These are phyloP conservation scores for Dothideomycetes sp. DNA, from an alignment of 2,329 filamentous ascomycete species.

Conservation along the genomic window DNA sequence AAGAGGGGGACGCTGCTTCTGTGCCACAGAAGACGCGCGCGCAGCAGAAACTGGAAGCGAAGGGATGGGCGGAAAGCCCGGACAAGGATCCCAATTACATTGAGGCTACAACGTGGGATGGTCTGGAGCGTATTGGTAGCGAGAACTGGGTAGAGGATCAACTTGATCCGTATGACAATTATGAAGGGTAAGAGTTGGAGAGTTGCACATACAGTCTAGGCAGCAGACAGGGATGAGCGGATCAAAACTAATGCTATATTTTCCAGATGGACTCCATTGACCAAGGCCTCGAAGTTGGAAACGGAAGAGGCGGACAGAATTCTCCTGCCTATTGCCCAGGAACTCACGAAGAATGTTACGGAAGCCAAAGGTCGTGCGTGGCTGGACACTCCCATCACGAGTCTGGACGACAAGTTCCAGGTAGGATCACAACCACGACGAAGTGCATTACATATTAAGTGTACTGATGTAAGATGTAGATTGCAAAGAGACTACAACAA, in stretches of 20 bases:
- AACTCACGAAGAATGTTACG: background rate
- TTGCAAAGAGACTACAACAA: constrained; percentile 70
- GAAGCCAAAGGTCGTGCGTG: too few relatives aligned
- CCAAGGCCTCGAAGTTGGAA: background rate
- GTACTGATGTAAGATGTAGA: constrained; percentile 39
- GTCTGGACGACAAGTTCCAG: constrained; percentile 57
- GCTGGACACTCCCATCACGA: constrained; percentile 46
- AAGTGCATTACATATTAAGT: background rate
- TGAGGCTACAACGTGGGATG: constrained; percentile 39
- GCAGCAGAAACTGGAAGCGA: background rate
- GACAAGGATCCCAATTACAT: constrained; percentile 26
- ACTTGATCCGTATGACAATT: constrained; percentile 24
- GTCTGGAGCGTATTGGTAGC: constrained; percentile 43
- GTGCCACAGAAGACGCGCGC: background rate
- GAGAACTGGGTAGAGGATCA: constrained; percentile 30
- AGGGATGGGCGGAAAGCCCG: constrained; percentile 5
- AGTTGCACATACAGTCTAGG: background rate
- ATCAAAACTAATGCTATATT: too few relatives aligned
- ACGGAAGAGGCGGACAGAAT: background rate
- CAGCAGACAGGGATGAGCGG: background rate
- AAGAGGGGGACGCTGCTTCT: background rate
- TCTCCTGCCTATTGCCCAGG: background rate
- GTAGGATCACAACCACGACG: constrained; percentile 39
- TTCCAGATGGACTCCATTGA: constrained; percentile 2
- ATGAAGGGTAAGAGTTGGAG: constrained; percentile 20